Evolutionary conservation across 2,329 filamentous ascomycete species (phyloP).

Genomic region (Boeremia lycopersici): DNA sequence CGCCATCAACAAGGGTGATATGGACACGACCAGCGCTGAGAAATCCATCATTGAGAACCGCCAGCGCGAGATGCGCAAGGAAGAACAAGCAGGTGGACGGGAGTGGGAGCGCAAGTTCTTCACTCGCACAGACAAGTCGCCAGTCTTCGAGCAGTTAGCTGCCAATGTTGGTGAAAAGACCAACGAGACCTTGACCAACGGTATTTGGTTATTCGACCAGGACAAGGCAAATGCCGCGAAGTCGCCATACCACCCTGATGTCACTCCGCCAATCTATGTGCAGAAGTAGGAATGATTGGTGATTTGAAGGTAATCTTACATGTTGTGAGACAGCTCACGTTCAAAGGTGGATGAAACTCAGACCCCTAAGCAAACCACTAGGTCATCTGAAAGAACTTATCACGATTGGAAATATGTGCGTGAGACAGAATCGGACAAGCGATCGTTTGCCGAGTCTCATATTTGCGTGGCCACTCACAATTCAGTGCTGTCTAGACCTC

Average conservation of each 20-base stretch:
- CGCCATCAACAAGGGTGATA: conserved; percentile 80
- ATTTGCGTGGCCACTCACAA: no score
- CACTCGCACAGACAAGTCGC: conserved; percentile 50
- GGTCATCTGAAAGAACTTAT: background rate
- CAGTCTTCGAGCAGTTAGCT: conserved; percentile 56
- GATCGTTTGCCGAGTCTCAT: no score
- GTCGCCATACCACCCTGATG: conserved; percentile 36
- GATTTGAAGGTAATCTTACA: background rate
- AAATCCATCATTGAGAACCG: conserved; percentile 90
- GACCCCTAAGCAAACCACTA: background rate
- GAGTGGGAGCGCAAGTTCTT: conserved; percentile 90
- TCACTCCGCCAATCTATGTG: conserved; percentile 36
- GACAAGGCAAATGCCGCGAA: conserved; percentile 51
- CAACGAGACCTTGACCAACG: conserved; percentile 70
- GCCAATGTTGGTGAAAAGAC: conserved; percentile 53
- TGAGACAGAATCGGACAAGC: no score
- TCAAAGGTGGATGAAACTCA: background rate
- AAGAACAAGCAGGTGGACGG: conserved; percentile 75
- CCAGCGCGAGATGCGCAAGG: conserved; percentile 76
- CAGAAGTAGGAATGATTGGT: conserved; percentile 6
- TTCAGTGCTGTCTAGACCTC: background rate
- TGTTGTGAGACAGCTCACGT: background rate
- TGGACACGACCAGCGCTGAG: conserved; percentile 77
- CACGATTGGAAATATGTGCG: background rate
- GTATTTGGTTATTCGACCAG: conserved; percentile 72